phyloP scores from a whole-genome alignment of 2,329 filamentous ascomycete species.

The Penicillium sp. region DNA sequence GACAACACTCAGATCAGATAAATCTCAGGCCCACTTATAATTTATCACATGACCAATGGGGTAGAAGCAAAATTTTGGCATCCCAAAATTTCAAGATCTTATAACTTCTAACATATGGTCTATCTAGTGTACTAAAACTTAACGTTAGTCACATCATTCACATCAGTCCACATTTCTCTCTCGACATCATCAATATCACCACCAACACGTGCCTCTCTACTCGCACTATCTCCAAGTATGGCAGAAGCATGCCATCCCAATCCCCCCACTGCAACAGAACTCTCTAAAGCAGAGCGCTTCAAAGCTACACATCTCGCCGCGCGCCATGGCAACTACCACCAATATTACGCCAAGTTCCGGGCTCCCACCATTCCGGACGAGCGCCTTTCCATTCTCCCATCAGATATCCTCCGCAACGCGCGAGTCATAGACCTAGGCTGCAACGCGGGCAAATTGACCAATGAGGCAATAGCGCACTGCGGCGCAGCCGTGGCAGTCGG shows the following conservation, averaged over 20 bases:
- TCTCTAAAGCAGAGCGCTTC: slow-evolving; percentile 28
- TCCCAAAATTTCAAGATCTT: too few species aligned
- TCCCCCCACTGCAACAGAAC: slow-evolving; percentile 16
- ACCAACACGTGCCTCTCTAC: slow-evolving; percentile 7
- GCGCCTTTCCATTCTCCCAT: slow-evolving; percentile 26
- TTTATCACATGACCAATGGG: background rate
- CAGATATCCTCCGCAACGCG: slow-evolving; percentile 25
- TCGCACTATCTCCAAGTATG: slow-evolving; percentile 18
- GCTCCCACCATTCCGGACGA: slow-evolving; percentile 26
- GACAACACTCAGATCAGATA: background rate
- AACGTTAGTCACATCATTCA: slow-evolving; percentile 5
- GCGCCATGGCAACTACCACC: slow-evolving; percentile 29
- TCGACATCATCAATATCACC: slow-evolving; percentile 11
- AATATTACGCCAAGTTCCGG: slow-evolving; percentile 28
- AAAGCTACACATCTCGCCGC: slow-evolving; percentile 29
- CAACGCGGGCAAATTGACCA: slow-evolving; percentile 28
- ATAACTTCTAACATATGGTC: background rate
- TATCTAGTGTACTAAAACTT: slow-evolving; percentile 12
- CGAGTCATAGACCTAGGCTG: slow-evolving; percentile 29
- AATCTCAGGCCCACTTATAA: background rate
- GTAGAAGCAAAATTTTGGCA: background rate
- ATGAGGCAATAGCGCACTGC: slow-evolving; percentile 25
- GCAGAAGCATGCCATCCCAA: slow-evolving; percentile 17
- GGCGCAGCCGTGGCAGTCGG: slow-evolving; percentile 24
- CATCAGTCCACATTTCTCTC: slow-evolving; percentile 5